phyloP scores from a whole-genome alignment of 2,329 filamentous ascomycete genomes.

The Fusarium sp. region DNA sequence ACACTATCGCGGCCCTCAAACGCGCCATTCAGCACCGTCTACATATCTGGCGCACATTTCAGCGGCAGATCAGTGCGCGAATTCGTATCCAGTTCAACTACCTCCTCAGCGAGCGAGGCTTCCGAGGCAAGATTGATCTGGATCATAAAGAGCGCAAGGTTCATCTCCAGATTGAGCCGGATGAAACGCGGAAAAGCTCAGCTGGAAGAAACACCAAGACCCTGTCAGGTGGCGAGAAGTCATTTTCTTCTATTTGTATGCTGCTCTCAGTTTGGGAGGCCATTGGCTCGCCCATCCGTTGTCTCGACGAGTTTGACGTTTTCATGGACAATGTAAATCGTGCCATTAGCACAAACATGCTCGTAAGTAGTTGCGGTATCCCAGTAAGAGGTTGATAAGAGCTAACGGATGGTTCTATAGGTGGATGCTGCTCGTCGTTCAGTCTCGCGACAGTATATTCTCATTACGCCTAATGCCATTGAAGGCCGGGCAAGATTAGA shows the following conservation, averaged over 20 bases:
- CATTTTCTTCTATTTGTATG: slow-evolving; percentile 95
- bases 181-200: slow-evolving; percentile 74
- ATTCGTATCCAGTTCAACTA: slow-evolving; percentile 89
- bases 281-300: slow-evolving; percentile 95
- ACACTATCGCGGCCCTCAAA: slow-evolving; percentile 60
- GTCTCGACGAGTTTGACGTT: slow-evolving; percentile 97
- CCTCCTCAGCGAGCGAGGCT: slow-evolving; percentile 88
- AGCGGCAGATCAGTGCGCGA: slow-evolving; percentile 84
- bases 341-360: slow-evolving; percentile 91
- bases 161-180: slow-evolving; percentile 79
- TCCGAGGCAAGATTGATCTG: slow-evolving; percentile 82
- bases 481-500: slow-evolving; percentile 66
- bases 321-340: slow-evolving; percentile 99
- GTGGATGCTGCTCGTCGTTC: slow-evolving; percentile 86
- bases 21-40: slow-evolving; percentile 75
- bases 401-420: slow-evolving; percentile 53
- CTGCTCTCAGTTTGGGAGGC: slow-evolving; percentile 95
- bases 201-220: slow-evolving; percentile 88
- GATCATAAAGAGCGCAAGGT: slow-evolving; percentile 81
- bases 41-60: slow-evolving; percentile 82
- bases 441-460: slow-evolving; percentile 92
- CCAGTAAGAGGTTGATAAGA: not conserved
- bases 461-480: slow-evolving; percentile 94
- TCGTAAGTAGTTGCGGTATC: slow-evolving; percentile 67
- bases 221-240: slow-evolving; percentile 95